Base-by-base conservation (phyloP, 1,284 basidiomycete species). In the Tylopilus orsonianus region DNA sequence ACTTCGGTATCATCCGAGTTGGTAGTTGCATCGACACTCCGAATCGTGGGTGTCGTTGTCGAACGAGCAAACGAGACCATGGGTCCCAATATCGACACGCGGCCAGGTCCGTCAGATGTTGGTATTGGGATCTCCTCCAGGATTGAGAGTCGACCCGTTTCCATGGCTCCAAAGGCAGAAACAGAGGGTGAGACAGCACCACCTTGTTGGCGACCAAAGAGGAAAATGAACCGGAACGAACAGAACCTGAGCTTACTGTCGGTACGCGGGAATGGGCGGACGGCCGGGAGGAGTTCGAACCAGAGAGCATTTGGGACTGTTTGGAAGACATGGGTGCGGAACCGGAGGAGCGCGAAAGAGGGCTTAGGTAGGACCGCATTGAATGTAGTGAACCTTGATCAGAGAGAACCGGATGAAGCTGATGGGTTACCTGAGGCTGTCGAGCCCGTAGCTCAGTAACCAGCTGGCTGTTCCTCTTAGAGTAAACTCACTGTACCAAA, bases 371-470 rank as follows among this genome's bases (percentile, higher is more conserved):
- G 1, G 81, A 82, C 23, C 70, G 72, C 71, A 78, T 75, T 0
- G 83, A 85, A 57, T 82, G 77, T 14, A 86, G 59, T 1, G 83
- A 86, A 23, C 75, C 79, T 54, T 75, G 72, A 56, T 85, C 80
- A 22, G 84, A 83, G n/a, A 48, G 58, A 50, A 58, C 49, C 37
- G 58, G 63, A 26, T 70, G 71, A 27, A 58, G 61, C 27, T 73
- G 72, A 42, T 78, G 71, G 32, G 77, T 62, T 44, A 77, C 62
- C 58, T 69, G 63, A 12, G 73, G 71, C 71, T 72, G 50, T 48
- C 30, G 29, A 53, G 29, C 37, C 32, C 19, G 16, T 16, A 40
- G 38, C 27, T 54, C 36, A 53, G 48, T 38, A 46, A 54, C 55
- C 45, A 51, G 57, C 37, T 44, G 34, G 53, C 49, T 26, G 39